These are phyloP conservation scores for Rhodotorula sp. DNA, from an alignment of 1,284 basidiomycete genomes.

Conservation along the genomic window DNA sequence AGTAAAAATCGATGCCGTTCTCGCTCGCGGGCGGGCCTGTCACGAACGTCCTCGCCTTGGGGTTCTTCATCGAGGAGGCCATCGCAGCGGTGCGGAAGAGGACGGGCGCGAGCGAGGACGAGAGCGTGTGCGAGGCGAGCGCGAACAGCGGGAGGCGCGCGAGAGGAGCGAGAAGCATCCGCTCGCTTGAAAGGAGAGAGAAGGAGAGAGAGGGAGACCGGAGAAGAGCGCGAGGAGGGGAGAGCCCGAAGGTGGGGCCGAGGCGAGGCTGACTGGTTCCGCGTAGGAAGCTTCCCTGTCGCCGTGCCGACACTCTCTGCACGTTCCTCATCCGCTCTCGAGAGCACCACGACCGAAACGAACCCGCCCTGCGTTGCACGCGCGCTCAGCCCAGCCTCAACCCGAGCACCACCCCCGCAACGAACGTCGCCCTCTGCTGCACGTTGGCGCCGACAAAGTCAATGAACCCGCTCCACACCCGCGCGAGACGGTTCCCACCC, in stretches of 20 bases:
- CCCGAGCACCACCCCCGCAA: conserved; percentile 42
- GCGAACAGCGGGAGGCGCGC: background rate
- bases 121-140: background rate
- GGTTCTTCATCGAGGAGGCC: background rate
- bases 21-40: conserved; percentile 4
- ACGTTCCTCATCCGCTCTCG: no score
- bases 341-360: background rate
- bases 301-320: background rate
- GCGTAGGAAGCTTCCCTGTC: background rate
- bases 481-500: conserved; percentile 35
- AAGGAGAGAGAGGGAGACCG: background rate
- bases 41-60: background rate
- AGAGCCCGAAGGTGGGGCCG: background rate
- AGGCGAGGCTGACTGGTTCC: background rate
- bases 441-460: conserved; percentile 46
- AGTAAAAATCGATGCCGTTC: conserved; percentile 61
- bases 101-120: background rate
- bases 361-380: no score
- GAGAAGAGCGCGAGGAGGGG: background rate
- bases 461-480: conserved; percentile 38
- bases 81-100: background rate
- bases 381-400: conserved; percentile 30
- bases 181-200: background rate
- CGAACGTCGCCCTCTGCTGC: conserved; percentile 45
- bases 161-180: background rate